Evolutionary conservation across 768 basidiomycete genomes (phyloP).

Genomic region (Lepiota brunneoincarnata): DNA sequence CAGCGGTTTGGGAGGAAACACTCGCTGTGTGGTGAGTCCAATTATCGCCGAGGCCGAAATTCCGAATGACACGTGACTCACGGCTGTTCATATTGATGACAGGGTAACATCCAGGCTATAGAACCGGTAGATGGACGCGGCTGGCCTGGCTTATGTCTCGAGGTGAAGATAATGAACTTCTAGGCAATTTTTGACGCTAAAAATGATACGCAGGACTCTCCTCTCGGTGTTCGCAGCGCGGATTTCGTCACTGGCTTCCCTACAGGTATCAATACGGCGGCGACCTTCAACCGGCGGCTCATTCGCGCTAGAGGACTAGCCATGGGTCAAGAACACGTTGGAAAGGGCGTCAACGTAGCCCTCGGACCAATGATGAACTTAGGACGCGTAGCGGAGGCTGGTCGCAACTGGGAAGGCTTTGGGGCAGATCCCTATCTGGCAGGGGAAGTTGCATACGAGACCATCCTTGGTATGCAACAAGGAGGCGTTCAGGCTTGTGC

Average conservation of each 20-base stretch:
- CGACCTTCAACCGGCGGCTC: constrained; percentile 76
- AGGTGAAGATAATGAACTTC: constrained; percentile 34
- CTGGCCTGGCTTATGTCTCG: constrained; percentile 74
- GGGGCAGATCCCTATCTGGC: constrained; percentile 85
- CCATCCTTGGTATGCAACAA: constrained; percentile 77
- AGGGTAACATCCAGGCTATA: constrained; percentile 59
- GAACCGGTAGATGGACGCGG: constrained; percentile 36
- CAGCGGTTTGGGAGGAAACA: constrained; percentile 64
- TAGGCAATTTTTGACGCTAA: neutral
- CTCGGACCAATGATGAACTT: constrained; percentile 88
- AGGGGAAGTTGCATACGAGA: constrained; percentile 80
- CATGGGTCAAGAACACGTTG: constrained; percentile 83
- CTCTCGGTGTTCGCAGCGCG: constrained; percentile 73
- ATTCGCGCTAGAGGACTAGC: constrained; percentile 73
- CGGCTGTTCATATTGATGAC: neutral
- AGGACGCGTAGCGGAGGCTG: constrained; percentile 75
- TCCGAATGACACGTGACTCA: neutral
- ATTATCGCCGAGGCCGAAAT: neutral
- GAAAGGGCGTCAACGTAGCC: constrained; percentile 82
- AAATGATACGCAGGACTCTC: constrained; percentile 48
- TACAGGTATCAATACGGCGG: constrained; percentile 74
- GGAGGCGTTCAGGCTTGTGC: constrained; percentile 84
- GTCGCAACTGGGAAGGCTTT: constrained; percentile 95
- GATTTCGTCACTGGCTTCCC: constrained; percentile 81
- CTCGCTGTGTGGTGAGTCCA: constrained; percentile 57